Evolutionary conservation across 2,329 filamentous ascomycete species (phyloP).

Genomic region (Aspergillus intermedius): DNA sequence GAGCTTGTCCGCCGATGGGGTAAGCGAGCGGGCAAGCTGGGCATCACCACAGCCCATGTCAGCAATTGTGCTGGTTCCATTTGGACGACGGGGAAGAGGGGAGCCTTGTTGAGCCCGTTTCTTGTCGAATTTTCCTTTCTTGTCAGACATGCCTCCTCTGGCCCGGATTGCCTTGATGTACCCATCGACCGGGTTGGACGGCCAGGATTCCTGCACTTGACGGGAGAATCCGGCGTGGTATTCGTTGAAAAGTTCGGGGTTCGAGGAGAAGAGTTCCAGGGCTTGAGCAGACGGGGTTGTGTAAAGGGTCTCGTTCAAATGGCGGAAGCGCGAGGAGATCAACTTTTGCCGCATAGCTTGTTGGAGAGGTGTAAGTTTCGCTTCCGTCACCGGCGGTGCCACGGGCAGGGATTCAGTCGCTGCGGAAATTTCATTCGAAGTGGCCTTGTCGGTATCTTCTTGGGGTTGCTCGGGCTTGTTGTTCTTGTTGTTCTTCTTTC

Average conservation of each 20-base stretch:
- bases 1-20: constrained; percentile 55
- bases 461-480: constrained; percentile 17
- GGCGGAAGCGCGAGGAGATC: constrained; percentile 88
- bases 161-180: constrained; percentile 67
- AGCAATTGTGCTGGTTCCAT: constrained; percentile 69
- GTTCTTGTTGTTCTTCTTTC: constrained; percentile 25
- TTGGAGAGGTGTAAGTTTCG: constrained; percentile 84
- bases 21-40: constrained; percentile 63
- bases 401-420: constrained; percentile 18
- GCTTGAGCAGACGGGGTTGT: constrained; percentile 80
- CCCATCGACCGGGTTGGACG: constrained; percentile 86
- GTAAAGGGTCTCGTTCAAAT: constrained; percentile 95
- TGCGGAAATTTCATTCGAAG: constrained; percentile 8
- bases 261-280: constrained; percentile 72
- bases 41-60: constrained; percentile 94
- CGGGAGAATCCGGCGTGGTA: constrained; percentile 96
- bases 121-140: constrained; percentile 33
- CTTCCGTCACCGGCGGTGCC: constrained; percentile 38
- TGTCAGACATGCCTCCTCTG: constrained; percentile 53
- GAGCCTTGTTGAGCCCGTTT: constrained; percentile 16
- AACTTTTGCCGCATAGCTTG: constrained; percentile 92
- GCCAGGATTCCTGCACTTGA: constrained; percentile 86
- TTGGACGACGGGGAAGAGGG: constrained; percentile 62
- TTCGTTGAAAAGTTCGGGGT: constrained; percentile 89
- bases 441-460: constrained; percentile 8